Base-by-base conservation (phyloP, 805 yeast species). In the Candida germanica region DNA sequence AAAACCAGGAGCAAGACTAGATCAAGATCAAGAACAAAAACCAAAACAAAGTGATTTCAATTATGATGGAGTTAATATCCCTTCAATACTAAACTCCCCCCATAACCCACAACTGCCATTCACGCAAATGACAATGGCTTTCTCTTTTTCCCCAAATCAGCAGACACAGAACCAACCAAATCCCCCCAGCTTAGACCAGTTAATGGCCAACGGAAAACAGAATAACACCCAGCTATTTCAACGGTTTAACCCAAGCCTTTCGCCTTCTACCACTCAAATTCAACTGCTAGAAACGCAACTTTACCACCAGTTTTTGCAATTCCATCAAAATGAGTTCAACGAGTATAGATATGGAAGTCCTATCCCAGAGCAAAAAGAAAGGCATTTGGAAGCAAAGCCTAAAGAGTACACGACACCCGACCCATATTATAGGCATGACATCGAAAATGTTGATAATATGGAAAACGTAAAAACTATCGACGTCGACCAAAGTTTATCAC, bases 91-190 rank as follows among this genome's bases (percentile, higher is more conserved):
- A 9, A 38, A 34, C 13, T 35, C 42, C 10, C 34, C 40, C n/a
- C 19, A 26, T 19, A 22, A 35, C 10, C 26, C 26, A 4, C 35
- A 11, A 26, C 46, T 49, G 8, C 54, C 54, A 16, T 48, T 49
- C 27, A 44, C 50, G 3, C 54, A 48, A 39, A 46, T 49, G 46
- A 33, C 49, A 11, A 48, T 46, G 49, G 43, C 48, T 6, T 49
- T 49, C 30, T 30, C 42, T 5, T 27, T 47, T 35, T 39, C 53
- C 2, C 50, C 49, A 20, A 10, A 20, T 20, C 6, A 20, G 9
- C 9, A 20, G n/a, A n/a, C n/a, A n/a, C n/a, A n/a, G n/a, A n/a
- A n/a, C n/a, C n/a, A n/a, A n/a, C n/a, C 33, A 15, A 29, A 31
- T 17, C 12, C 16, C 4, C 19, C 13, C 29, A 26, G 23, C 20